These are phyloP conservation scores for Lachancea dasiensis DNA, from an alignment of 805 yeast species.

Conservation along the genomic window DNA sequence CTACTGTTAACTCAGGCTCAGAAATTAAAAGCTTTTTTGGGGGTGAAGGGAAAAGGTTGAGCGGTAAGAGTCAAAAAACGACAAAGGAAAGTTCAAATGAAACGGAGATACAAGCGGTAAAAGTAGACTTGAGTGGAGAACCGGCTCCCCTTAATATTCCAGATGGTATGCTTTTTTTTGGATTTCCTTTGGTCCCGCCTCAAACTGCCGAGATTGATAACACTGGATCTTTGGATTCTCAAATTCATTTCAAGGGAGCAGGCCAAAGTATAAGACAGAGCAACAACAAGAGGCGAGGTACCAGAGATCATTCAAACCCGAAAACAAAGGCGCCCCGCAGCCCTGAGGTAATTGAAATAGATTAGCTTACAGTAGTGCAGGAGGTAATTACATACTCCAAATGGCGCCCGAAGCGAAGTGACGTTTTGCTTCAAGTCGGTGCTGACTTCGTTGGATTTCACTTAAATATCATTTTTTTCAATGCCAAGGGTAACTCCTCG, in stretches of 20 bases:
- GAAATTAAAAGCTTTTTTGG: conserved; percentile 33
- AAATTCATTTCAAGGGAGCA: conserved; percentile 46
- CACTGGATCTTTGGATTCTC: conserved; percentile 17
- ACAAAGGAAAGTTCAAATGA: conserved; percentile 6
- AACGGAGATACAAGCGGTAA: conserved; percentile 31
- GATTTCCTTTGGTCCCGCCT: conserved; percentile 65
- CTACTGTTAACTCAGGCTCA: conserved; percentile 43
- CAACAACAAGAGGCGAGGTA: conserved; percentile 61
- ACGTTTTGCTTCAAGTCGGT: too few species aligned
- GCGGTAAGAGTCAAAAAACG: conserved; percentile 44
- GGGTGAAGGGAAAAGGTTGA: conserved; percentile 67
- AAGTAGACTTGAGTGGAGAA: conserved; percentile 50
- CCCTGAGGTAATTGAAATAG: conserved; percentile 79
- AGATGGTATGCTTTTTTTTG: conserved; percentile 85
- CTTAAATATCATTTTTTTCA: conserved; percentile 25
- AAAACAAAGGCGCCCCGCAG: conserved; percentile 57
- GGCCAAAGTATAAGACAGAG: conserved; percentile 74
- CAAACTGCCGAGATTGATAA: conserved; percentile 35
- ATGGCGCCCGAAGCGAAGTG: too few species aligned
- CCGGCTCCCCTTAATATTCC: conserved; percentile 73
- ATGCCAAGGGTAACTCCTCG: conserved; percentile 36
- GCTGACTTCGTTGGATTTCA: background rate
- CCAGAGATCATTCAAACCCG: conserved; percentile 44
- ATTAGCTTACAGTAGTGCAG: too few species aligned
- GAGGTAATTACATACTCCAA: too few species aligned